phyloP scores from a whole-genome alignment of 768 basidiomycete genomes.

The Inosperma sp. region DNA sequence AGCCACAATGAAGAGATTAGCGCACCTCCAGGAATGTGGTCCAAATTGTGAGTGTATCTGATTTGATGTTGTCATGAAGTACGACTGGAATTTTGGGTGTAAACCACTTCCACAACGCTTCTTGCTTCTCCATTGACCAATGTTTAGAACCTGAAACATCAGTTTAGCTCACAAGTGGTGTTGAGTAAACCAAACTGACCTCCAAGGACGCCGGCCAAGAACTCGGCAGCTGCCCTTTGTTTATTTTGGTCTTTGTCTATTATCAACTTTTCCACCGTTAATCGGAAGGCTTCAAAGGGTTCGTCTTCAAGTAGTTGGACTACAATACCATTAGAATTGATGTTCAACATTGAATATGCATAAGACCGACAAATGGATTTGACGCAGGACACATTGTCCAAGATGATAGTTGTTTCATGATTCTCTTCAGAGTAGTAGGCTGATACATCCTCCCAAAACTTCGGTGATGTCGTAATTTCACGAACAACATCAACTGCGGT shows the following conservation, averaged over 20 bases:
- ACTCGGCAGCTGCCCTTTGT: conserved; percentile 82
- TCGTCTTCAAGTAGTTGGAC: conserved; percentile 78
- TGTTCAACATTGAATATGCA: conserved; percentile 1
- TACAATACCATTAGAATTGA: conserved; percentile 23
- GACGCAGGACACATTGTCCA: conserved; percentile 67
- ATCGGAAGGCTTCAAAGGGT: conserved; percentile 58
- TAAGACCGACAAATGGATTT: conserved; percentile 67
- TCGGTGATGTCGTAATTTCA: conserved; percentile 39
- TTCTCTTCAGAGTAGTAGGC: conserved; percentile 77
- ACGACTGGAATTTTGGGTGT: conserved; percentile 60
- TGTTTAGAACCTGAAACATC: conserved; percentile 66
- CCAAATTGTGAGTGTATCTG: conserved; percentile 78
- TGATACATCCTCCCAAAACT: conserved; percentile 68
- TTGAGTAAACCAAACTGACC: conserved; percentile 32
- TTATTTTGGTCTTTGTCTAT: conserved; percentile 76
- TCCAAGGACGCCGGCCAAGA: conserved; percentile 67
- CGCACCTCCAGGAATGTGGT: conserved; percentile 71
- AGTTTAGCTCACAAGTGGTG: neutral
- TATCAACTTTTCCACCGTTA: conserved; percentile 60
- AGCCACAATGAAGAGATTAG: neutral
- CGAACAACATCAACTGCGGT: conserved; percentile 49
- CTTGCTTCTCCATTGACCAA: conserved; percentile 73
- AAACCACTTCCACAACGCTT: conserved; percentile 77
- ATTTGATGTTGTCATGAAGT: conserved; percentile 67
- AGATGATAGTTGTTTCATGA: conserved; percentile 54